Base-by-base conservation (phyloP, 2,329 filamentous ascomycete species). In the Alternaria sp. region DNA sequence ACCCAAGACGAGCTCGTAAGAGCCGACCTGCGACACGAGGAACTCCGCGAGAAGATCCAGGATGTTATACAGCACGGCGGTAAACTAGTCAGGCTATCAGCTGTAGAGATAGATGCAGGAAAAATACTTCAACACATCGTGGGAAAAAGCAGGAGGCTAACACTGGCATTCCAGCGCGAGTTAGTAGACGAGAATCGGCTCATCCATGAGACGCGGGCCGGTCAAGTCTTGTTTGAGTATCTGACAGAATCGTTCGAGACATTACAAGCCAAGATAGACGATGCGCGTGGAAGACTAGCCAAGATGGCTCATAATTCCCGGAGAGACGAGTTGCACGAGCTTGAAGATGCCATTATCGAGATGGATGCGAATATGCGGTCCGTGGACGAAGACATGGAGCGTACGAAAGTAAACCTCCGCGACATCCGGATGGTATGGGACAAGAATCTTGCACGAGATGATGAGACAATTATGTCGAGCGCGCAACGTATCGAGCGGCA, bases 71-170 rank as follows among this genome's bases (percentile, higher is more conserved):
- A 23, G 0, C 17, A 45, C 12, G 54, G 54, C 5, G 54, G 54
- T 26, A 57, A 25, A 6, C n/a, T 47, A 21, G 54, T 57, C n/a
- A 40, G 13, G 17, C 43, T 57, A 6, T 46, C 54, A 21, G 44
- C 54, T 8, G 54, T 30, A 30, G 54, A 57, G 6, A 21, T 57
- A 17, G 57, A 61, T 32, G 61, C 58, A 11, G 23, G 45, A 4
- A 57, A 54, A 4, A 64, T 61, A 13, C n/a, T 64, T 5, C 26
- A 57, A 21, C 61, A 61, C 15, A 46, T 64, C 7, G 40, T 57
- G 21, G 12, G 28, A 5, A 61, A 61, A 47, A 36, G 49, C 17
- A 23, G 46, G 11, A 45, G 45, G 17, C 15, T 61, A 12, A 57
- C 45, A 5, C 30, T 64, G 9, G 26, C 44, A 6, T 61, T 64